Evolutionary conservation across 179 eudicot species (phyloP).

Genomic region (Gypsophila paniculata): DNA sequence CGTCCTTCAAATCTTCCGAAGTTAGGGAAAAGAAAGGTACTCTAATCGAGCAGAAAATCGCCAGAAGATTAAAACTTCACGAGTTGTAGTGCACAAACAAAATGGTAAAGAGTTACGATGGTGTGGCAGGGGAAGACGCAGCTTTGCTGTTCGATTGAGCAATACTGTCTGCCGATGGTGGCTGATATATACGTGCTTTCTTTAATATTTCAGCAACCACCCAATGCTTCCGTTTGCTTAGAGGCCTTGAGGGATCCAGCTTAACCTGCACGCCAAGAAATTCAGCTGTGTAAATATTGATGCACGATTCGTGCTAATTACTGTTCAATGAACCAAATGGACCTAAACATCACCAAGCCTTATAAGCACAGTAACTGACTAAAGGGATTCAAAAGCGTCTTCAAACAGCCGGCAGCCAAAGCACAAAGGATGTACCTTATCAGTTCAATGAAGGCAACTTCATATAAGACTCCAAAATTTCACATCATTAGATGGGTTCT

Average conservation of each 20-base stretch:
- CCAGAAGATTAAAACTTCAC: background rate
- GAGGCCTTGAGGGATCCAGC: constrained; percentile 84
- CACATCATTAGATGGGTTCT: background rate
- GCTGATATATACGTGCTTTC: constrained; percentile 72
- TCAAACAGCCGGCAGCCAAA: background rate
- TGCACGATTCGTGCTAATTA: background rate
- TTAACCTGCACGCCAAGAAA: constrained; percentile 50
- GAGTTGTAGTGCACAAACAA: background rate
- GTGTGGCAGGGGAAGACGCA: constrained; percentile 29
- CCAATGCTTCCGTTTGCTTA: constrained; percentile 88
- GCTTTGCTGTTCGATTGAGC: constrained; percentile 28
- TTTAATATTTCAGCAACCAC: constrained; percentile 79
- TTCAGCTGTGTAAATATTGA: background rate
- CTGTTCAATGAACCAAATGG: too few species aligned
- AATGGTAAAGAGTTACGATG: constrained; percentile 24
- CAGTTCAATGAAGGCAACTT: background rate
- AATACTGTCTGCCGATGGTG: constrained; percentile 38
- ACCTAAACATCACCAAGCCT: background rate
- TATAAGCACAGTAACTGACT: background rate
- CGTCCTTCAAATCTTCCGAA: constrained; percentile 14
- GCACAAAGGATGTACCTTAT: background rate
- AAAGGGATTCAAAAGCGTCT: background rate
- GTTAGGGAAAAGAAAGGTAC: background rate
- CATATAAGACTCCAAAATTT: background rate
- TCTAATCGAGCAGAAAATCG: constrained; percentile 4